A percentile compares a stretch with the other conserved stretches of the same genome.
Conservation (phyloP, 495 filamentous ascomycete genomes). For the Tetracladium marchalianum region DNA sequence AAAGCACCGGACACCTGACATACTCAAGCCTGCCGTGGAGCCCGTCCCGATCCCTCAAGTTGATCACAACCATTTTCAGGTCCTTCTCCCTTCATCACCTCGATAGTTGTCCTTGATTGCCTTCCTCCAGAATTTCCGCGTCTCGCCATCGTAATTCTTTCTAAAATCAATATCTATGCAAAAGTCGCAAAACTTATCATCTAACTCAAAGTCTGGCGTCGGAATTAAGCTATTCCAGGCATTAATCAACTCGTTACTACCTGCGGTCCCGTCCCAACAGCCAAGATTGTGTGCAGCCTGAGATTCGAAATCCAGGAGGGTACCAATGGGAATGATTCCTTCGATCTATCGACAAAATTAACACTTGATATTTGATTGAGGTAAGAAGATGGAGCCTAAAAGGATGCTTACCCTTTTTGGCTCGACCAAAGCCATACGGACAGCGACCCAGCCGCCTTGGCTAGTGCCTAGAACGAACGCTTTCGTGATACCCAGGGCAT, state of each 20-base stretch:
- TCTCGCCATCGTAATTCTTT: conserved; percentile 27
- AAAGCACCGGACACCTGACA: conserved; percentile 48
- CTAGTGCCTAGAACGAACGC: conserved; percentile 50
- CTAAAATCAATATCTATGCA: conserved; percentile 49
- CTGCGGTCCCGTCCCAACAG: conserved; percentile 45
- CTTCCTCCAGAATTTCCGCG: conserved; percentile 39
- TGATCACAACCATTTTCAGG: conserved; percentile 47
- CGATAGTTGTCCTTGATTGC: conserved; percentile 44
- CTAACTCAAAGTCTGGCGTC: conserved; percentile 43
- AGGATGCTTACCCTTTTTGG: too few species aligned
- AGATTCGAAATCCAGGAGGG: conserved; percentile 52
- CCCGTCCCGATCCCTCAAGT: conserved; percentile 46
- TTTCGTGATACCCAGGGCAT: conserved; percentile 40
- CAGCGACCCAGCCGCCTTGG: conserved; percentile 53
- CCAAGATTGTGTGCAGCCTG: conserved; percentile 38
- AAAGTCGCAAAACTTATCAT: conserved; percentile 41
- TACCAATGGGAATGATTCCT: conserved; percentile 50
- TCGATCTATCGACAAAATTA: conserved; percentile 32
- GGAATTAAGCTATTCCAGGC: conserved; percentile 32
- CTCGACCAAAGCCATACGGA: conserved; percentile 51
- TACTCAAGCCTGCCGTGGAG: conserved; percentile 42
- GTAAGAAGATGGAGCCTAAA: conserved; percentile 29
- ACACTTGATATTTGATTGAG: too few species aligned
- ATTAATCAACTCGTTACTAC: conserved; percentile 32
- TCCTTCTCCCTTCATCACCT: conserved; percentile 47